A percentile compares a stretch with the other conserved stretches of the same genome.
phyloP scores from a whole-genome alignment of 1,139 yeast species.

The Candida labiduridarum region DNA sequence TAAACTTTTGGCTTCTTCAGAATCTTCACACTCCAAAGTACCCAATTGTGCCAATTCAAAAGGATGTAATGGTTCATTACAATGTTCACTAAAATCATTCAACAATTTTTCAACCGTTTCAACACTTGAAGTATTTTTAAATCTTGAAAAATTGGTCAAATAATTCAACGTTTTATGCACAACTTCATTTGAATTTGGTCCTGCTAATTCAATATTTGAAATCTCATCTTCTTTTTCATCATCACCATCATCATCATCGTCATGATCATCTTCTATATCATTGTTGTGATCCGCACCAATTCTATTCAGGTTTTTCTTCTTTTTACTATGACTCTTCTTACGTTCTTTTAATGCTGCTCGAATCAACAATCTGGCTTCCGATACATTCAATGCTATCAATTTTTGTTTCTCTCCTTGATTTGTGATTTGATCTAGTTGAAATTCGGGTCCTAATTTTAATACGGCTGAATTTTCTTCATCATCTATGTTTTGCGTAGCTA shows the following conservation, averaged over 20 bases:
- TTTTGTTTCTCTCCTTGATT: constrained; percentile 79
- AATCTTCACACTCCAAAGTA: constrained; percentile 91
- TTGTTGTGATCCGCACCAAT: constrained; percentile 1
- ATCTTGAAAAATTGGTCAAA: constrained; percentile 81
- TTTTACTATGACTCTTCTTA: constrained; percentile 28
- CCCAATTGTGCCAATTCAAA: constrained; percentile 96
- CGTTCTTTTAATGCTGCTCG: constrained; percentile 90
- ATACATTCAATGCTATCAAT: constrained; percentile 79
- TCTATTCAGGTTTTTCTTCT: constrained; percentile 10
- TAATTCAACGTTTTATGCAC: constrained; percentile 91
- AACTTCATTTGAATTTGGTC: constrained; percentile 64
- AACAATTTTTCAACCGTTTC: constrained; percentile 89
- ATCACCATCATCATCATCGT: constrained; percentile 42
- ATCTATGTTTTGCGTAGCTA: constrained; percentile 62
- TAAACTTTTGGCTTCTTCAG: constrained; percentile 94
- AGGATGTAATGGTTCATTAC: constrained; percentile 73
- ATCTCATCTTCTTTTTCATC: constrained; percentile 61
- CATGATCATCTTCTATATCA: constrained; percentile 22
- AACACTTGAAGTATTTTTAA: constrained; percentile 89
- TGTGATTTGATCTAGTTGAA: constrained; percentile 76
- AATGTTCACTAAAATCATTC: constrained; percentile 65
- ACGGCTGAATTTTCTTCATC: constrained; percentile 90
- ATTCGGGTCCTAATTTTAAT: constrained; percentile 89
- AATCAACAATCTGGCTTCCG: constrained; percentile 87
- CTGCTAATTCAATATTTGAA: constrained; percentile 70